Evolutionary conservation across 2,329 filamentous ascomycete species (phyloP).

Genomic region (Coleophoma cylindrospora): DNA sequence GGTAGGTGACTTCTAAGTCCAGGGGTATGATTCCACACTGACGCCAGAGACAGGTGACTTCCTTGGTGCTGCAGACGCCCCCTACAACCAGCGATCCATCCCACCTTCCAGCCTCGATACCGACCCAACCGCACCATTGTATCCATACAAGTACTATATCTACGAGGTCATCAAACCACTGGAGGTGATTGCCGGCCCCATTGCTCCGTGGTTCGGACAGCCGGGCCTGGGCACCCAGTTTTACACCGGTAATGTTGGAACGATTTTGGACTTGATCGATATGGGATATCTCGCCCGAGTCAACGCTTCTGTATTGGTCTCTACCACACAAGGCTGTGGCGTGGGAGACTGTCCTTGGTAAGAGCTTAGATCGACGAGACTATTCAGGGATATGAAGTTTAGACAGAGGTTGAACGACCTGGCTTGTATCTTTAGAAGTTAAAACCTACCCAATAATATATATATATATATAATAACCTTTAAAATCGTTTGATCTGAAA

Average conservation of each 20-base stretch:
- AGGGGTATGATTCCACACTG: not conserved
- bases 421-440: too few relatives aligned
- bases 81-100: conserved; percentile 40
- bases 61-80: conserved; percentile 36
- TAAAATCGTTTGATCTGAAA: too few relatives aligned
- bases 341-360: not conserved
- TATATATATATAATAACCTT: too few relatives aligned
- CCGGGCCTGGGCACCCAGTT: conserved; percentile 39
- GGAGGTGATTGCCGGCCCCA: conserved; percentile 36
- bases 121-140: conserved; percentile 21
- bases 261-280: conserved; percentile 27
- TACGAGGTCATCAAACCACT: conserved; percentile 38
- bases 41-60: conserved; percentile 23
- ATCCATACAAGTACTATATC: conserved; percentile 43
- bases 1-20: conserved; percentile 11
- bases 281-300: conserved; percentile 27
- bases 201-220: conserved; percentile 45
- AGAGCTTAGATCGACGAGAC: not conserved
- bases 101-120: conserved; percentile 40
- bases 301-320: conserved; percentile 8
- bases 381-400: too few relatives aligned
- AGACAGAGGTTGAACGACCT: too few relatives aligned
- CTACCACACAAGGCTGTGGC: not conserved
- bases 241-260: conserved; percentile 4
- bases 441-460: too few relatives aligned